Evolutionary conservation across 2,329 filamentous ascomycete genomes (phyloP), one percentile per base, ranked within the genome.

Genomic region (Ceratocystis colombiana): DNA sequence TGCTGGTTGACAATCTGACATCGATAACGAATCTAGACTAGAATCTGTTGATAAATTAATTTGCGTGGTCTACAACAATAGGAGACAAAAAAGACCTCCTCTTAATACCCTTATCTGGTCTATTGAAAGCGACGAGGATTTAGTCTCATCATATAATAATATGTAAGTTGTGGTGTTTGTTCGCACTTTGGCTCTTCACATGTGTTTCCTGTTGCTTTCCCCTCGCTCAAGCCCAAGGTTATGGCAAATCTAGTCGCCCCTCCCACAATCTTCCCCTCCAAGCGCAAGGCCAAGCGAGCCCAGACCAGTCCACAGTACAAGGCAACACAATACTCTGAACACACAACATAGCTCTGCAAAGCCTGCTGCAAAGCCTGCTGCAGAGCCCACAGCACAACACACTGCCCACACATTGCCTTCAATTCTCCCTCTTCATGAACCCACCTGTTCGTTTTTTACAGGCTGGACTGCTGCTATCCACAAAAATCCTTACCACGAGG

Each of bases 401-500:
- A 17, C 53, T n/a, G 17, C 25, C 53, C 33, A 30, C 53, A 59
- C 53, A 30, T 59, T 59, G 12, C 53, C 53, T 59, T n/a, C 15
- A 12, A 41, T 41, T 41, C 37, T 41, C 8, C 37, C 8, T 22
- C 25, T n/a, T 57, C 12, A 30, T 33, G 28, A 57, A 57, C 53
- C 53, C 53, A 59, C 53, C 53, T 33, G 28, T 17, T n/a, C 53
- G 12, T n/a, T 59, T 59, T 59, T 59, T 59, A 59, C 53, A 59
- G 53, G 25, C 28, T 25, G 28, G 25, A 37, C 28, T 17, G 53
- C 48, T 25, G 8, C 28, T n/a, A 33, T 59, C 53, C 53, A 33
- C 28, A 59, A 59, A 59, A 50, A 41, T 50, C 46, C 46, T 50
- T 61, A 22, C 30, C 55, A 61, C 55, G 22, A 28, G 20, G 22